Evolutionary conservation across 371 early-diverging fungal genomes (phyloP).

Genomic region (Mucor saturninus): DNA sequence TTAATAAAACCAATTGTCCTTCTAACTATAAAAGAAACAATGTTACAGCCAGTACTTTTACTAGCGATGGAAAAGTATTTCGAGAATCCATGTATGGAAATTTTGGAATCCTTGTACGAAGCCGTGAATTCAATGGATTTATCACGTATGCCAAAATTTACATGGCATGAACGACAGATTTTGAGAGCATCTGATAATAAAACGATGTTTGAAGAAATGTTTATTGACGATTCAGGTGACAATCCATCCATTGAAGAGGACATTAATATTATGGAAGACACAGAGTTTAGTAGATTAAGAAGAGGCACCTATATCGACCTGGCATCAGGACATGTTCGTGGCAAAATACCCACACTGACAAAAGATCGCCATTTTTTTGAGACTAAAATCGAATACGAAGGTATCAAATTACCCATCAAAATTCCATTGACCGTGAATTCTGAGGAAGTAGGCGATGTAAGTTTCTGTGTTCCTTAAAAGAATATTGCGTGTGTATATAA

Average conservation of each 20-base stretch:
- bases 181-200: slow-evolving; percentile 81
- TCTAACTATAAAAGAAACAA: background rate
- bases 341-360: slow-evolving; percentile 54
- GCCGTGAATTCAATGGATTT: slow-evolving; percentile 89
- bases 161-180: slow-evolving; percentile 76
- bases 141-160: slow-evolving; percentile 78
- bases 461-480: slow-evolving; percentile 9
- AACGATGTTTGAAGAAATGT: slow-evolving; percentile 86
- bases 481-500: background rate
- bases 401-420: slow-evolving; percentile 82
- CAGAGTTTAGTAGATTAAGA: slow-evolving; percentile 32
- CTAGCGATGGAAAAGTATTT: slow-evolving; percentile 93
- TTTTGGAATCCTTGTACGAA: slow-evolving; percentile 80
- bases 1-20: background rate
- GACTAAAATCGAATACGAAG: slow-evolving; percentile 81
- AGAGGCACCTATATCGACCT: slow-evolving; percentile 61
- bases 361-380: slow-evolving; percentile 89
- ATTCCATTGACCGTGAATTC: slow-evolving; percentile 85
- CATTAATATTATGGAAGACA: slow-evolving; percentile 22
- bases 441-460: slow-evolving; percentile 93
- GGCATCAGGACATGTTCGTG: slow-evolving; percentile 51
- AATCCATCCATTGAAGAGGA: slow-evolving; percentile 9
- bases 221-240: slow-evolving; percentile 36
- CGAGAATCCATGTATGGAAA: slow-evolving; percentile 70
- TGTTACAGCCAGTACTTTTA: slow-evolving; percentile 77